A percentile compares a stretch with the other conserved stretches of the same genome.
These are phyloP conservation scores for Trametes pubescens DNA, from an alignment of 1,284 basidiomycete species.

Conservation along the genomic window DNA sequence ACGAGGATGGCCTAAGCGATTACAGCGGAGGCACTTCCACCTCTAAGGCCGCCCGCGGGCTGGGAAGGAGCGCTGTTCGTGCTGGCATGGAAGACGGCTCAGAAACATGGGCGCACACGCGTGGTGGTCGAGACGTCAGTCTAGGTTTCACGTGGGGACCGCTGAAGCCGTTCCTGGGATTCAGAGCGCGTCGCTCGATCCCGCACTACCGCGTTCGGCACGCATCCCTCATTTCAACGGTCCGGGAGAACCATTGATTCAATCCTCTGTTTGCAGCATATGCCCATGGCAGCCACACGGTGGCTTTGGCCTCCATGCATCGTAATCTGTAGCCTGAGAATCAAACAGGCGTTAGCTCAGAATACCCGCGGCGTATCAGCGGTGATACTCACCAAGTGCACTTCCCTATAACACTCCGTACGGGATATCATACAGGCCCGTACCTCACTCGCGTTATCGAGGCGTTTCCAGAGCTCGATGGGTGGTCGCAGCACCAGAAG, in stretches of 20 bases:
- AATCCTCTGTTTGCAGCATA: no score
- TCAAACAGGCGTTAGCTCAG: neutral
- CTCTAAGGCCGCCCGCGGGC: neutral
- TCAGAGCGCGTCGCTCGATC: neutral
- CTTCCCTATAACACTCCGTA: no score
- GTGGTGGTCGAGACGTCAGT: conserved; percentile 5
- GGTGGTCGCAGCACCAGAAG: no score
- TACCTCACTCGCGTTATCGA: no score
- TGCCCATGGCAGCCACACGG: no score
- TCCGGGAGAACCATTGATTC: no score
- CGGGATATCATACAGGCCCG: no score
- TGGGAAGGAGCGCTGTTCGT: conserved; percentile 1
- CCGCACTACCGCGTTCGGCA: neutral
- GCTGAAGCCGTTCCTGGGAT: conserved; percentile 7
- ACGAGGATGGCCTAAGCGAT: neutral
- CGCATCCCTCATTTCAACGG: no score
- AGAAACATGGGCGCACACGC: neutral
- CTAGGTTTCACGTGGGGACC: conserved; percentile 3
- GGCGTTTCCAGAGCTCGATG: no score
- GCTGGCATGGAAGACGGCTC: conserved; percentile 10
- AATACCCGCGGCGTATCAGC: neutral
- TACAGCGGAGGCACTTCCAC: neutral
- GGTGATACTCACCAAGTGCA: neutral
- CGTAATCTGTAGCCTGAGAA: neutral
- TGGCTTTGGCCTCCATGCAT: no score